Conservation (phyloP, 2,329 filamentous ascomycete species). For the Cladophialophora psammophila region DNA sequence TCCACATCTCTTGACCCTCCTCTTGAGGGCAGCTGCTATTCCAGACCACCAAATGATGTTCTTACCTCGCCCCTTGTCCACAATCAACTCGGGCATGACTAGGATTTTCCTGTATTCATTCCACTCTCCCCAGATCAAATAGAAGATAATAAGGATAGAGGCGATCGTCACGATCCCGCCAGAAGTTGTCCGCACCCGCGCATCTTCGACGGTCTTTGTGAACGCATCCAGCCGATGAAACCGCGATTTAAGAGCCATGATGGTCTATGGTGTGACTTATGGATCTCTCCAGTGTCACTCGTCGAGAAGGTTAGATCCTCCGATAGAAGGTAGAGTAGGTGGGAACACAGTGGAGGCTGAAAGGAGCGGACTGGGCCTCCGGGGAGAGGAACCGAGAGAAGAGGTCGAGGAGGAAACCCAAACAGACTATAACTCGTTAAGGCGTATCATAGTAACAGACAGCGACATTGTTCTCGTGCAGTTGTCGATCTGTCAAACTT, state of each 20-base stretch:
- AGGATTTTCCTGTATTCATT: conserved; percentile 84
- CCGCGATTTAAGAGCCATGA: conserved; percentile 88
- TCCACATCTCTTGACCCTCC: neutral
- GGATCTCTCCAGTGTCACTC: neutral
- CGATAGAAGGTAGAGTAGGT: neutral
- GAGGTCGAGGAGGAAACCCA: neutral
- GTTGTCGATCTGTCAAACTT: neutral
- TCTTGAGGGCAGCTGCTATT: neutral
- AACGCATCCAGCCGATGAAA: conserved; percentile 98
- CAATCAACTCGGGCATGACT: conserved; percentile 89
- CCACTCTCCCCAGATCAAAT: conserved; percentile 95
- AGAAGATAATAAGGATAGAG: conserved; percentile 86
- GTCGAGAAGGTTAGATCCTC: neutral
- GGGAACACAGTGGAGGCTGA: neutral
- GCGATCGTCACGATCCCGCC: conserved; percentile 94
- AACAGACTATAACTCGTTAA: neutral
- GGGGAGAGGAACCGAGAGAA: neutral
- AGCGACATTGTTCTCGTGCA: neutral
- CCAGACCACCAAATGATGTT: neutral
- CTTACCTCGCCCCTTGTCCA: conserved; percentile 92
- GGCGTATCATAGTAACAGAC: neutral
- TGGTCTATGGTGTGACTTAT: conserved; percentile 14
- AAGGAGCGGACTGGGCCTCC: conserved; percentile 1
- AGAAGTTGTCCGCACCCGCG: conserved; percentile 91
- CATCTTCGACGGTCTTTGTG: conserved; percentile 98